phyloP scores from a whole-genome alignment of 805 yeast species.

The Spathaspora arborariae region DNA sequence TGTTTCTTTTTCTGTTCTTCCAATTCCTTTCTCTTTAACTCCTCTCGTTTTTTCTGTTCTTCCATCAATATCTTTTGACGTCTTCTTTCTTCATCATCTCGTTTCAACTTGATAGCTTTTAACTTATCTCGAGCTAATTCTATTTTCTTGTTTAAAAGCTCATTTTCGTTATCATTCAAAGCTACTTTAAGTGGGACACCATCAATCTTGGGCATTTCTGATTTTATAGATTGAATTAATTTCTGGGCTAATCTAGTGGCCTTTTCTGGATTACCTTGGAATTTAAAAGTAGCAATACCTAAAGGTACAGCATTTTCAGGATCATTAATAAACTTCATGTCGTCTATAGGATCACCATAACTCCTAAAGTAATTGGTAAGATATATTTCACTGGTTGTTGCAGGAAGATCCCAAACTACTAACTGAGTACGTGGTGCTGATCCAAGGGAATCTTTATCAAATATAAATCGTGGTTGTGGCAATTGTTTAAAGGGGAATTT shows the following conservation, averaged over 20 bases:
- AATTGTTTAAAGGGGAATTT: slow-evolving; percentile 41
- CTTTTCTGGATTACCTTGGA: slow-evolving; percentile 51
- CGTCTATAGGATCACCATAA: slow-evolving; percentile 59
- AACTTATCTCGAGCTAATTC: slow-evolving; percentile 30
- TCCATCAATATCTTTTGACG: slow-evolving; percentile 12
- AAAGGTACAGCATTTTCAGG: slow-evolving; percentile 75
- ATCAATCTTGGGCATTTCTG: slow-evolving; percentile 41
- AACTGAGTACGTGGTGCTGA: slow-evolving; percentile 69
- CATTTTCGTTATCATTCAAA: slow-evolving; percentile 44
- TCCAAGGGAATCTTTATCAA: slow-evolving; percentile 71
- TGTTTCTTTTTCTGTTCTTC: slow-evolving; percentile 10
- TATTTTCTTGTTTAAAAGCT: slow-evolving; percentile 33
- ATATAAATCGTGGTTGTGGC: slow-evolving; percentile 42
- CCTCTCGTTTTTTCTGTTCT: slow-evolving; percentile 12
- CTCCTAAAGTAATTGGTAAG: slow-evolving; percentile 50
- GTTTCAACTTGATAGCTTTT: slow-evolving; percentile 18
- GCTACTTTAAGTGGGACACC: slow-evolving; percentile 53
- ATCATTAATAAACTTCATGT: slow-evolving; percentile 58
- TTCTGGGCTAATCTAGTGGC: slow-evolving; percentile 35
- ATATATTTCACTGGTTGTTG: slow-evolving; percentile 45
- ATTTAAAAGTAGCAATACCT: slow-evolving; percentile 64
- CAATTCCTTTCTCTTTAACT: slow-evolving; percentile 15
- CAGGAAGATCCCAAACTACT: slow-evolving; percentile 64
- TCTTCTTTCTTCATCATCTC: slow-evolving; percentile 29
- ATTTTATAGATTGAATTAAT: slow-evolving; percentile 23